Conservation (phyloP, 768 basidiomycete species). For the Phylloporus sp. region DNA sequence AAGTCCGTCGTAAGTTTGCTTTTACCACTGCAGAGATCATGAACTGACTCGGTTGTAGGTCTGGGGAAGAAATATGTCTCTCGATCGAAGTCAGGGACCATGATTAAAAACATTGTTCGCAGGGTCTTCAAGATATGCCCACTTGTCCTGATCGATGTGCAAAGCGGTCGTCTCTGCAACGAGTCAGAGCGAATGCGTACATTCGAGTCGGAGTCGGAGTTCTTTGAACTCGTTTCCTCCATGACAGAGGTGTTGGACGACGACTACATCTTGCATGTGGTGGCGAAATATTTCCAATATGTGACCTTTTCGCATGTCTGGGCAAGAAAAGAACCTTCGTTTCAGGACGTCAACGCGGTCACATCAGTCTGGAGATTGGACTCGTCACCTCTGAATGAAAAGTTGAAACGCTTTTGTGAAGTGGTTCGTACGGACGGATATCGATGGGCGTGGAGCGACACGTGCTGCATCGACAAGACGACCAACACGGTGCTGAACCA, state of each 20-base stretch:
- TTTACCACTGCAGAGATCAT: no score
- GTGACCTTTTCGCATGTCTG: not conserved
- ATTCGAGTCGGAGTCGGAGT: not conserved
- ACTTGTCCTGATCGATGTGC: not conserved
- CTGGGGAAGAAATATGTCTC: not conserved
- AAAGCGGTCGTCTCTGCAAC: not conserved
- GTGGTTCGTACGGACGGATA: not conserved
- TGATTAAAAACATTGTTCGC: not conserved
- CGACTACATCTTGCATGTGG: not conserved
- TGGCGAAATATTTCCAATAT: not conserved
- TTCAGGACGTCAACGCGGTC: not conserved
- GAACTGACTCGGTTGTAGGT: not conserved
- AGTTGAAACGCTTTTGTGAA: not conserved
- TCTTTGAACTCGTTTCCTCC: not conserved
- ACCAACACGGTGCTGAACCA: not conserved
- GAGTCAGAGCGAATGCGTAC: not conserved
- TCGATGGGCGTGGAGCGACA: not conserved
- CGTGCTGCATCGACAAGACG: slow-evolving; percentile 4
- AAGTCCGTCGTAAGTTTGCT: not conserved
- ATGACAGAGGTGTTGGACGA: not conserved
- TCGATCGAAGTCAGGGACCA: not conserved
- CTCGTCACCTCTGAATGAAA: not conserved
- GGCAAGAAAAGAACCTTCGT: not conserved
- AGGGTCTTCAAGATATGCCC: not conserved
- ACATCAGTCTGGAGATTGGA: not conserved